Base-by-base conservation (phyloP, 768 basidiomycete species). In the Mycena vulgaris region DNA sequence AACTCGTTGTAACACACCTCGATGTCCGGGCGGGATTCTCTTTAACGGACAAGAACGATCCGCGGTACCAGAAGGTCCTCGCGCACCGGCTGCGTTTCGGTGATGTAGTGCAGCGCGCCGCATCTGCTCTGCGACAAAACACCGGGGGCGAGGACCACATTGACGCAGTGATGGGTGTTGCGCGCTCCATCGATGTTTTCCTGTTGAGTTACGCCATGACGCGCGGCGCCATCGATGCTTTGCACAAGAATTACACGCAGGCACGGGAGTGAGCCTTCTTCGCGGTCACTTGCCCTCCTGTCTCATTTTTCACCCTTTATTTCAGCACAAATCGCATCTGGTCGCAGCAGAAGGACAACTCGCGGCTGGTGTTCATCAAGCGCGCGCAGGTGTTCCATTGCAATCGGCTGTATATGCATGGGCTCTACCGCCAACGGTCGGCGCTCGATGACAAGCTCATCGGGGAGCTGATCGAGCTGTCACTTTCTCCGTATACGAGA, bases 381-480 rank as follows among this genome's bases (percentile, higher is more conserved):
- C 89, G 94, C 19, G 93, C 93, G 5, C 92, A 94, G 73, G 84
- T 92, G 11, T 95, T 94, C 79, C 93, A 94, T 70, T 90, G 88
- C 55, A 89, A 89, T 10, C 89, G 94, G 31, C 82, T 94, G 39
- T 93, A 93, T 76, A 90, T 94, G 86, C 91, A 94, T 72, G 86
- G 92, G 1, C 77, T 94, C 57, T 93, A 92, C 78, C 92, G 94
- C 51, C 85, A 88, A 47, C 89, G 95, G 31, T 91, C 92, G 11
- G 87, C 84, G 37, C 83, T 94, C n/a, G 94, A 95, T 69, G 93
- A 95, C 76, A 82, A 80, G 68, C 81, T 95, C 25, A 81, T 95
- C 9, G 77, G 82, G 8, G 93, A 94, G 76, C 79, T 95, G 23
- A 85, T 91, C 13, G 92, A 93, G 72, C 80, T 95, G 42, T 93